phyloP scores from a whole-genome alignment of 2,329 filamentous ascomycete species.

The Xylaria sp. region DNA sequence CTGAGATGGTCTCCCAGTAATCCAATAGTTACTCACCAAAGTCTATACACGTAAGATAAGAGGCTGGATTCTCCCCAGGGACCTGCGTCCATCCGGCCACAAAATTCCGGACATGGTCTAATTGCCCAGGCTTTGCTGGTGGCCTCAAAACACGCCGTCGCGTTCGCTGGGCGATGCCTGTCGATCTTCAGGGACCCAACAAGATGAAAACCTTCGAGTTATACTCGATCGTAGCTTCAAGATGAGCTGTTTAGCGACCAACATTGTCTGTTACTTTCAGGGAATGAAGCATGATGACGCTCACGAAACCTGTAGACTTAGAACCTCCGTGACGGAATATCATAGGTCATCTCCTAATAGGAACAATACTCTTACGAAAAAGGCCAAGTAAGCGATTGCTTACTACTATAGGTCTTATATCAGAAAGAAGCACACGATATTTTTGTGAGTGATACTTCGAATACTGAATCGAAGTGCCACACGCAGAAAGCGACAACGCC shows the following conservation, averaged over 20 bases:
- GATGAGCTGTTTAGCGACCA: background rate
- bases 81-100: no score
- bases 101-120: background rate
- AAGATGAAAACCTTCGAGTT: background rate
- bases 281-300: background rate
- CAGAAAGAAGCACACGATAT: no score
- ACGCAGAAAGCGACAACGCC: no score
- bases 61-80: background rate
- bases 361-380: no score
- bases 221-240: background rate
- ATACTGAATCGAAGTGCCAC: no score
- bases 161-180: background rate
- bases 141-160: background rate
- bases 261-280: background rate
- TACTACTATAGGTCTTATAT: no score
- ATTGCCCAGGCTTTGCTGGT: background rate
- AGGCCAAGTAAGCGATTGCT: no score
- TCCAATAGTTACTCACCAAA: background rate
- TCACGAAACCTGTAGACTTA: background rate
- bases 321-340: background rate
- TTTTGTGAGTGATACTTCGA: no score
- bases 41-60: background rate
- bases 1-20: background rate
- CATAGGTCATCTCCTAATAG: no score
- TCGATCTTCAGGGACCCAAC: background rate